Evolutionary conservation across 75 land plant genomes (phyloP), one percentile per base, ranked within the genome.

Genomic region (Larix kaempferi): DNA sequence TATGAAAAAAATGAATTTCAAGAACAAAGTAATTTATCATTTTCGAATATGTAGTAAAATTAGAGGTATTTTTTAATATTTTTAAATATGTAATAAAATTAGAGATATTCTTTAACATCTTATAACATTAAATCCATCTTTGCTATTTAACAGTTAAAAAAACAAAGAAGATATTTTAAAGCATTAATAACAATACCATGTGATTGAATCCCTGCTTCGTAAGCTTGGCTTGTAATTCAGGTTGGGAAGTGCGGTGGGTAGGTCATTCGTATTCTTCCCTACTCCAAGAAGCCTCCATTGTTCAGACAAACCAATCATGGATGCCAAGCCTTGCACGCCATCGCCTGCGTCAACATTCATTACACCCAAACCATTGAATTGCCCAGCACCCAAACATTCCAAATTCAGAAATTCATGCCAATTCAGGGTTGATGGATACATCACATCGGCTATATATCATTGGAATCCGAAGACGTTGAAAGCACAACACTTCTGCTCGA

Each of bases 401-500:
- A 49, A 49, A 49, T n/a, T 69, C 11, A 69, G 37, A 41, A 69
- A n/a, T 44, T 29, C 41, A 37, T 8, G 39, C 3, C 37, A 41
- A 69, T 12, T n/a, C n/a, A 7, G 49, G 41, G 21, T 69, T 69
- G 44, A 3, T 2, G 37, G 41, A n/a, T 5, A 69, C 72, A 39
- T 41, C 10, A n/a, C 72, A 69, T n/a, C 72, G 72, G 72, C 72
- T 69, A n/a, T 19, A 69, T 21, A 49, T 49, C 39, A 69, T 33
- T 41, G 37, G 72, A 69, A 69, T 69, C 21, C 8, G 4, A 11
- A 21, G 52, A 69, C 14, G n/a, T 8, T 39, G 72, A 41, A 39
- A 39, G n/a, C 49, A 39, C 72, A 69, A 69, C 72, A n/a, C 0
- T 37, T 69, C 3, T 69, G 72, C 11, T 2, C 2, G 52, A 19